These are phyloP conservation scores for Leccinum subfulvum DNA, from an alignment of 1,284 basidiomycete species.

Conservation along the genomic window DNA sequence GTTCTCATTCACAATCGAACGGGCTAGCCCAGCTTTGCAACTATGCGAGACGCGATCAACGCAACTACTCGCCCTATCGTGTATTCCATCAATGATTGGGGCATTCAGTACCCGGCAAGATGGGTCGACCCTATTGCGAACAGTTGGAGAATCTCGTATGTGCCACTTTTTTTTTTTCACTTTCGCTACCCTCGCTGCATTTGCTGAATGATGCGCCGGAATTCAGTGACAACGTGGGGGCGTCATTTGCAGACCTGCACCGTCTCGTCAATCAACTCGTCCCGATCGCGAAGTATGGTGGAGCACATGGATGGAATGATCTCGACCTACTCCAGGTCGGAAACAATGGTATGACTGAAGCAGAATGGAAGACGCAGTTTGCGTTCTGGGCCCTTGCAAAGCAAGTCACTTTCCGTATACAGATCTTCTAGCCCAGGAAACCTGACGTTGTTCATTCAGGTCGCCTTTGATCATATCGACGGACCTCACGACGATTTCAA, in stretches of 20 bases:
- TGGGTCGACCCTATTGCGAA: conserved; percentile 46
- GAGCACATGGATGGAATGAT: conserved; percentile 47
- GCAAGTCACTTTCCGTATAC: not conserved
- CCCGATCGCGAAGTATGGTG: conserved; percentile 46
- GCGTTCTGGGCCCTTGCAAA: conserved; percentile 41
- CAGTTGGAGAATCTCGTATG: conserved; percentile 46
- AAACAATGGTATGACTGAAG: conserved; percentile 40
- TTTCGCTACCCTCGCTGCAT: not conserved
- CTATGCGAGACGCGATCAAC: conserved; percentile 14
- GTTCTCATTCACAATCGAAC: not conserved
- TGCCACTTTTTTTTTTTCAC: not conserved
- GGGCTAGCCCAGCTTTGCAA: not conserved
- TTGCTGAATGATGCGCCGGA: not conserved
- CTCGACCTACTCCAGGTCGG: conserved; percentile 50
- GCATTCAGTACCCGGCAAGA: conserved; percentile 45
- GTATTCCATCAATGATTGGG: conserved; percentile 58
- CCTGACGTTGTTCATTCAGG: not conserved
- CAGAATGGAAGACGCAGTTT: conserved; percentile 49
- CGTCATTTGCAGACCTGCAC: conserved; percentile 46
- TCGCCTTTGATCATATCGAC: too few species aligned
- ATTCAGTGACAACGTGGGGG: conserved; percentile 45
- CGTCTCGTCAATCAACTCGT: conserved; percentile 52
- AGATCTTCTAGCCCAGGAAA: not conserved
- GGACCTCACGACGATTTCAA: too few species aligned
- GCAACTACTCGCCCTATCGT: conserved; percentile 47